Conservation (phyloP, 2,329 filamentous ascomycete genomes). For the Plectosphaerella cucumerina region DNA sequence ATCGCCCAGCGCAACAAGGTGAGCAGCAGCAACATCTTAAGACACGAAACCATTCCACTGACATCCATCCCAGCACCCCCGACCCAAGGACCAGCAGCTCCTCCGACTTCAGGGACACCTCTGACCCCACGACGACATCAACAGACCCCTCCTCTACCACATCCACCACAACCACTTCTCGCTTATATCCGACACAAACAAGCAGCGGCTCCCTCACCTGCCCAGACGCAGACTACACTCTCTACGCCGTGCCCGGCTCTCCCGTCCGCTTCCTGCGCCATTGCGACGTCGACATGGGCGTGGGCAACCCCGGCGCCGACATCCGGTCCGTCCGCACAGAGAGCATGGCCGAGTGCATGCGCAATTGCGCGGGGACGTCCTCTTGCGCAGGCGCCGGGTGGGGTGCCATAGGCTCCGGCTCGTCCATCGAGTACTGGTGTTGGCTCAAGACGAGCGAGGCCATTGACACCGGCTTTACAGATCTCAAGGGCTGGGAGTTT, state of each 20-base stretch:
- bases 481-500: constrained; percentile 37
- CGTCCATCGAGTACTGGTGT: constrained; percentile 33
- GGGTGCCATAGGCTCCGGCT: constrained; percentile 37
- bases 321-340: constrained; percentile 29
- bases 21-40: background rate
- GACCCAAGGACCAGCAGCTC: background rate
- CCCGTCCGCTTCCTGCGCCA: constrained; percentile 35
- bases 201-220: constrained; percentile 26
- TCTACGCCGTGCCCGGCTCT: constrained; percentile 35
- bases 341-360: constrained; percentile 39
- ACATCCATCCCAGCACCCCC: background rate
- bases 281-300: constrained; percentile 42
- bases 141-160: constrained; percentile 5
- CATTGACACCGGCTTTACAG: constrained; percentile 15
- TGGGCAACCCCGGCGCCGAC: constrained; percentile 26
- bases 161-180: constrained; percentile 13
- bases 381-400: constrained; percentile 39
- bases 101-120: background rate
- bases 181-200: constrained; percentile 16
- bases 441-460: constrained; percentile 32
- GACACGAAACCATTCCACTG: background rate
- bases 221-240: constrained; percentile 37
- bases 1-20: no score
- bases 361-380: constrained; percentile 33
- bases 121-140: background rate